phyloP scores from a whole-genome alignment of 305 asterid species.

The Fraxinus nigra region DNA sequence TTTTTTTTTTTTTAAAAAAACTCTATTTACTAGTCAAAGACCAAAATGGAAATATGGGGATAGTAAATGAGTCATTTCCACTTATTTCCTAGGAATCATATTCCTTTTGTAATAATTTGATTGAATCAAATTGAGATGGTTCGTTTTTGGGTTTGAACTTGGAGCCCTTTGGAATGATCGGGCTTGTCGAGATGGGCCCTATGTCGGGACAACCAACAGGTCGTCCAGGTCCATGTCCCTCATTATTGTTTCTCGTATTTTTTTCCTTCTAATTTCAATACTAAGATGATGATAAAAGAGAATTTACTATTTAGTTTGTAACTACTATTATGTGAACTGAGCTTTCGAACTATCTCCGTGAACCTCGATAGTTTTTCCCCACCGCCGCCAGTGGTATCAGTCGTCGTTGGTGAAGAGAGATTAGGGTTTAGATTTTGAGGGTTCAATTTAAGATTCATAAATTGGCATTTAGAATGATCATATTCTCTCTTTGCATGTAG shows the following conservation, averaged over 20 bases:
- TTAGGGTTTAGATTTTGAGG: background rate
- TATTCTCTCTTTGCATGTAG: too few species aligned
- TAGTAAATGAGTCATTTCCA: too few species aligned
- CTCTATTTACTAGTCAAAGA: too few species aligned
- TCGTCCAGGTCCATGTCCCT: background rate
- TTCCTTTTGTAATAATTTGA: background rate
- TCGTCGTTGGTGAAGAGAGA: background rate
- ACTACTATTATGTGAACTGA: background rate
- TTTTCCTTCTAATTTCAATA: background rate
- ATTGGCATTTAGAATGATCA: too few species aligned
- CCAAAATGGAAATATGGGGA: too few species aligned
- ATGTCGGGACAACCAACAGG: too few species aligned
- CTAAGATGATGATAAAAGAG: background rate
- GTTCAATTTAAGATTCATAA: too few species aligned
- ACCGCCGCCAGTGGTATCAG: background rate
- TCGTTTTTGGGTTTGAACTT: slow-evolving; percentile 28
- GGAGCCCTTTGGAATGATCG: slow-evolving; percentile 47
- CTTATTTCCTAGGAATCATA: background rate
- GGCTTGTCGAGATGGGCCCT: too few species aligned
- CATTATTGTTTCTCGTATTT: slow-evolving; percentile 21
- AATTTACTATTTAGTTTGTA: background rate
- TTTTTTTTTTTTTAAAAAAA: too few species aligned
- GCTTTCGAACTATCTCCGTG: background rate
- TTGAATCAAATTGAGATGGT: slow-evolving; percentile 5
- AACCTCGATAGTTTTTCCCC: background rate